A percentile compares a stretch with the other conserved stretches of the same genome.
Conservation (phyloP, 768 basidiomycete genomes). For the Hericium rajendrae region DNA sequence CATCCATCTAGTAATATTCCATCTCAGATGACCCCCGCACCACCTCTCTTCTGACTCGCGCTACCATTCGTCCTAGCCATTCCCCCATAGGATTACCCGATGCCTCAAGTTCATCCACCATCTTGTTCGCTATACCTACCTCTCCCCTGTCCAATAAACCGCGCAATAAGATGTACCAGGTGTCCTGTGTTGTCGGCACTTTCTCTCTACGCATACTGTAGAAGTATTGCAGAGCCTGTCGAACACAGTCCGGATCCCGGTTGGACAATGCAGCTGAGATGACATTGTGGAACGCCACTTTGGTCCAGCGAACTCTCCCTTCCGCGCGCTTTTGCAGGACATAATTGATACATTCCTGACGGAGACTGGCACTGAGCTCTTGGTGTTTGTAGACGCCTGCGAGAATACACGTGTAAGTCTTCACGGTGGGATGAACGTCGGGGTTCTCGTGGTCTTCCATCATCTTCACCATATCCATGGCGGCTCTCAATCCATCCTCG, state of each 20-base stretch:
- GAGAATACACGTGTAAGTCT: slow-evolving; percentile 80
- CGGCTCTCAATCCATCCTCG: slow-evolving; percentile 45
- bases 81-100: slow-evolving; percentile 42
- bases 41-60: slow-evolving; percentile 11
- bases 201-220: slow-evolving; percentile 45
- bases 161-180: slow-evolving; percentile 69
- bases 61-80: slow-evolving; percentile 23
- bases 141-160: slow-evolving; percentile 50
- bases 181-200: slow-evolving; percentile 45
- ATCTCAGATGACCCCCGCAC: too few relatives aligned
- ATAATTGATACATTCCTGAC: slow-evolving; percentile 36
- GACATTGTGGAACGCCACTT: slow-evolving; percentile 69
- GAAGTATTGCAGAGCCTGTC: slow-evolving; percentile 49
- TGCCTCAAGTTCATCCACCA: slow-evolving; percentile 51
- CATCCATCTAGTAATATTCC: background rate
- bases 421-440: slow-evolving; percentile 49
- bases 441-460: slow-evolving; percentile 54
- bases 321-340: slow-evolving; percentile 52
- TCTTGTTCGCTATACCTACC: slow-evolving; percentile 49
- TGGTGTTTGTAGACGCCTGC: slow-evolving; percentile 56
- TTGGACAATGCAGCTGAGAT: slow-evolving; percentile 57
- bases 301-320: slow-evolving; percentile 42
- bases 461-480: slow-evolving; percentile 56
- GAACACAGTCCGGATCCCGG: slow-evolving; percentile 37
- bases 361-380: slow-evolving; percentile 36